These are phyloP conservation scores for Botrytis deweyae DNA, from an alignment of 2,329 filamentous ascomycete species.

Conservation along the genomic window DNA sequence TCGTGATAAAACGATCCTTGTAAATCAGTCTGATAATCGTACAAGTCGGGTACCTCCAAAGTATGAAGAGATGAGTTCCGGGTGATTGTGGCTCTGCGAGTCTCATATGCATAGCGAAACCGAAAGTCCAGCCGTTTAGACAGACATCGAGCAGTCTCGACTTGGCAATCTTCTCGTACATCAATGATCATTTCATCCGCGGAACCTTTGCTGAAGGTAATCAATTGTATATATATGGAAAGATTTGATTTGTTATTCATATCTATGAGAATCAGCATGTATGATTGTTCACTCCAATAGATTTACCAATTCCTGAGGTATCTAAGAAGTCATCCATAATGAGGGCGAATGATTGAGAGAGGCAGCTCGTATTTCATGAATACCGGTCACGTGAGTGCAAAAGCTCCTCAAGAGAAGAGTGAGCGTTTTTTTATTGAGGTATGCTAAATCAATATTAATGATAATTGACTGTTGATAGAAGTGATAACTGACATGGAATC, in stretches of 20 bases:
- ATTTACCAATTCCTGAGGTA: slow-evolving; percentile 22
- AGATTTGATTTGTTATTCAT: slow-evolving; percentile 27
- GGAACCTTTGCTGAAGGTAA: slow-evolving; percentile 25
- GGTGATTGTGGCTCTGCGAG: slow-evolving; percentile 3
- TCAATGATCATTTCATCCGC: slow-evolving; percentile 7
- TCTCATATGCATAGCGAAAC: background rate
- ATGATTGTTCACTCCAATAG: background rate
- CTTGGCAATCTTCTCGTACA: slow-evolving; percentile 15
- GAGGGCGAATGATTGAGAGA: background rate
- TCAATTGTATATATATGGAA: slow-evolving; percentile 23
- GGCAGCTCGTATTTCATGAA: background rate
- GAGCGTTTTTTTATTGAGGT: background rate
- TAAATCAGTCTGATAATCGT: background rate
- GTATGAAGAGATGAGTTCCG: background rate
- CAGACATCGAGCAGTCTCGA: slow-evolving; percentile 7
- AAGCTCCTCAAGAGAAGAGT: background rate
- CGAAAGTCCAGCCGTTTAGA: background rate
- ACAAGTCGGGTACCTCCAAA: background rate
- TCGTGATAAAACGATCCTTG: background rate
- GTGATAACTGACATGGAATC: background rate
- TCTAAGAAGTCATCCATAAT: slow-evolving; percentile 20
- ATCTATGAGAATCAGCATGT: slow-evolving; percentile 23
- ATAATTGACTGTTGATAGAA: background rate
- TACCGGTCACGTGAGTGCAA: background rate
- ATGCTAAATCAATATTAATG: background rate